These are phyloP conservation scores for Calocera viscosa DNA, from an alignment of 768 basidiomycete species.

Conservation along the genomic window DNA sequence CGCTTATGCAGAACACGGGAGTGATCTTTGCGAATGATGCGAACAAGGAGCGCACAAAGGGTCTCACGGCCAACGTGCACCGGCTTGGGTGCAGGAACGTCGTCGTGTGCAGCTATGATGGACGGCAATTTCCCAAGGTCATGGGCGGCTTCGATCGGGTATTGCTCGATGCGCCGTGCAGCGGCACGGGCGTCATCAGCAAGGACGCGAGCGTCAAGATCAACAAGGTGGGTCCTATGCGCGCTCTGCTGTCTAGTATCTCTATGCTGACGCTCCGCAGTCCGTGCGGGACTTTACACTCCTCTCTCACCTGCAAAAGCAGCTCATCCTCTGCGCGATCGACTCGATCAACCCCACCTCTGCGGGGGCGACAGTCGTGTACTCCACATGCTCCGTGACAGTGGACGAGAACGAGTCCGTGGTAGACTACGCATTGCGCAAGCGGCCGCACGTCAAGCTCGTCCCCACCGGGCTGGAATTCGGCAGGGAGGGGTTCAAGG, in stretches of 20 bases:
- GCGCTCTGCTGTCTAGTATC: background rate
- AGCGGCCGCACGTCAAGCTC: constrained; percentile 82
- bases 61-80: constrained; percentile 91
- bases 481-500: constrained; percentile 81
- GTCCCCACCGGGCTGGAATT: constrained; percentile 89
- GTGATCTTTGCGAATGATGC: constrained; percentile 94
- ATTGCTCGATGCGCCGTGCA: constrained; percentile 90
- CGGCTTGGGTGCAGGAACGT: constrained; percentile 97
- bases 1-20: constrained; percentile 95
- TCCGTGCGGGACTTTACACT: constrained; percentile 91
- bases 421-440: constrained; percentile 91
- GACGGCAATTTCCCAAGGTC: constrained; percentile 94
- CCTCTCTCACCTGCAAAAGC: constrained; percentile 94
- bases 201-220: constrained; percentile 96
- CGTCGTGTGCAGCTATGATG: constrained; percentile 92
- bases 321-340: constrained; percentile 93
- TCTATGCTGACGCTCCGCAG: constrained; percentile 31
- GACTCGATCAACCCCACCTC: constrained; percentile 87
- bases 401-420: constrained; percentile 98
- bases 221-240: constrained; percentile 64
- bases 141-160: constrained; percentile 99
- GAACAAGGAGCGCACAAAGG: constrained; percentile 89
- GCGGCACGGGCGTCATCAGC: constrained; percentile 94
- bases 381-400: constrained; percentile 96
- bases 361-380: constrained; percentile 87